Evolutionary conservation across 129 eudicot genomes (phyloP).

Genomic region (Ambrosia artemisiifolia): DNA sequence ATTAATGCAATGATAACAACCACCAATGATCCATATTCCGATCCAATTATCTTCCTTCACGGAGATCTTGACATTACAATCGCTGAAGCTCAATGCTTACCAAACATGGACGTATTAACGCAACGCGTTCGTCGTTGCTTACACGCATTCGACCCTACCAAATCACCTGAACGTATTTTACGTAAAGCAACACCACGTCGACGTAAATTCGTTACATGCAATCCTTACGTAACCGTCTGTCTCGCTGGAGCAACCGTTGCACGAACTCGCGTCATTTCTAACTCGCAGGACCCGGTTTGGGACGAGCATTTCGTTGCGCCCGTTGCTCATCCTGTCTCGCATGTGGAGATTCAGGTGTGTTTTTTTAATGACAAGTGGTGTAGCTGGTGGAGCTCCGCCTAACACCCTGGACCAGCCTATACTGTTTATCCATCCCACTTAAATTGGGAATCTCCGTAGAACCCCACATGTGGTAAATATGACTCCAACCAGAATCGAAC

Average conservation of each 20-base stretch:
- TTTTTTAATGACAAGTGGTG: no score
- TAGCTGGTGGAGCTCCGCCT: no score
- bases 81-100: constrained; percentile 57
- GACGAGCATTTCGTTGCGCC: constrained; percentile 60
- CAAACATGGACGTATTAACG: constrained; percentile 69
- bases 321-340: constrained; percentile 66
- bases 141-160: constrained; percentile 34
- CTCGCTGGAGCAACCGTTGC: constrained; percentile 78
- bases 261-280: constrained; percentile 67
- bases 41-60: constrained; percentile 40
- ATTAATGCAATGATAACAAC: not conserved
- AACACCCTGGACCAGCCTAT: no score
- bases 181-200: constrained; percentile 20
- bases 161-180: constrained; percentile 15
- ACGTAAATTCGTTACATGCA: constrained; percentile 66
- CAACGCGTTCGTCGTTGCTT: constrained; percentile 58
- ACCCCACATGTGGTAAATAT: no score
- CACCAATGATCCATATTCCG: constrained; percentile 9
- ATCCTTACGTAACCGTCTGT: constrained; percentile 79
- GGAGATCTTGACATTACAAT: constrained; percentile 68
- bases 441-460: no score
- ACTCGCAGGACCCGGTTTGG: constrained; percentile 66
- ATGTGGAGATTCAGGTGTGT: constrained; percentile 44
- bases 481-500: no score
- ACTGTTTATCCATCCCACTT: no score